Percentiles rank a stretch among this genome's conserved stretches.
Evolutionary conservation across 441 rosid genomes (phyloP).

Genomic region (Adansonia grandidieri): DNA sequence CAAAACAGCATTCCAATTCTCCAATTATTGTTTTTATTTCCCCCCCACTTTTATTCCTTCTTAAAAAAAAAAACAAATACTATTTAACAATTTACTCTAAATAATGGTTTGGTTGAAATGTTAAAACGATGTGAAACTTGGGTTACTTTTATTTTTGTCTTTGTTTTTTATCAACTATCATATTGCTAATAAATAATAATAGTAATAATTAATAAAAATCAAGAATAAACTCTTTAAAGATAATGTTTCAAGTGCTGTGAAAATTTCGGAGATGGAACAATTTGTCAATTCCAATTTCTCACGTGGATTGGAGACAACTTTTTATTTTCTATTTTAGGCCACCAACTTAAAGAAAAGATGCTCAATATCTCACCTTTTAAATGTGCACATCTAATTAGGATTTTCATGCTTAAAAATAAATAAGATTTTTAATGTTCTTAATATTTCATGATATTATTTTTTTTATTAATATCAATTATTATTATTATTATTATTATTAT

Average conservation of each 20-base stretch:
- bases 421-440: background rate
- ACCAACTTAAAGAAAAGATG: constrained; percentile 6
- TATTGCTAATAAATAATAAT: background rate
- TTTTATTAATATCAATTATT: background rate
- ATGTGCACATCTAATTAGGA: constrained; percentile 2
- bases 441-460: background rate
- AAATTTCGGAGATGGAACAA: background rate
- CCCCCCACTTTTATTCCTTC: background rate
- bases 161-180: background rate
- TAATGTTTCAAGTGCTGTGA: background rate
- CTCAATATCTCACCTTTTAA: constrained; percentile 20
- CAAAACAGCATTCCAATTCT: background rate
- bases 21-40: background rate
- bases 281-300: background rate
- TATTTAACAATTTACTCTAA: background rate
- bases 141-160: background rate
- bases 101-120: background rate
- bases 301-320: background rate
- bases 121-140: background rate
- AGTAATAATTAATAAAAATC: background rate
- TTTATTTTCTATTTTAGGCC: background rate
- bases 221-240: background rate
- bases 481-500: too few species aligned
- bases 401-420: background rate
- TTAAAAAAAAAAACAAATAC: too few species aligned